A percentile compares a stretch with the other conserved stretches of the same genome.
These are phyloP conservation scores for Blastocladiella britannica DNA, from an alignment of 192 early-diverging fungal species.

Conservation along the genomic window DNA sequence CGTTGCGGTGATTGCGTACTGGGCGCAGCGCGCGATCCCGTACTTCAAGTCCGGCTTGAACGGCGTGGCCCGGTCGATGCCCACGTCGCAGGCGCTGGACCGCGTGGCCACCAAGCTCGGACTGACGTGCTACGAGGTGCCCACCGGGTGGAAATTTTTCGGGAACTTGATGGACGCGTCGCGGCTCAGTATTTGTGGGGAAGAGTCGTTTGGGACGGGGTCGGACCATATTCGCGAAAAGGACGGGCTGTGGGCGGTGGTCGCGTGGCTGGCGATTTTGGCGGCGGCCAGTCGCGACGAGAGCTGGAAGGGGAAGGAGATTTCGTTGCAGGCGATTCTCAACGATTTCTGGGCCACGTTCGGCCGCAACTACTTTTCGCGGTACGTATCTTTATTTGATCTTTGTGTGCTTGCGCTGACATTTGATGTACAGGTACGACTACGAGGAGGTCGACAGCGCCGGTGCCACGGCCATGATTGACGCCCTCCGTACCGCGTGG, in stretches of 20 bases:
- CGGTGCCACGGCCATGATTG: constrained; percentile 57
- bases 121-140: constrained; percentile 63
- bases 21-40: constrained; percentile 66
- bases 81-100: constrained; percentile 81
- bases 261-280: constrained; percentile 93
- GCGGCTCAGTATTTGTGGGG: constrained; percentile 82
- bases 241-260: constrained; percentile 92
- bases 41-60: constrained; percentile 73
- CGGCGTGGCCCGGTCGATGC: constrained; percentile 87
- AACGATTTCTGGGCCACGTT: constrained; percentile 56
- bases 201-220: constrained; percentile 95
- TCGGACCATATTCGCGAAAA: constrained; percentile 98
- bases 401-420: not conserved
- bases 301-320: constrained; percentile 17
- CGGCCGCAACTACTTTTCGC: constrained; percentile 90
- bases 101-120: constrained; percentile 66
- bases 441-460: constrained; percentile 84
- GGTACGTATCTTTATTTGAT: constrained; percentile 12
- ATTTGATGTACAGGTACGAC: constrained; percentile 49
- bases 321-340: constrained; percentile 58
- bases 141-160: constrained; percentile 93
- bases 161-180: constrained; percentile 96
- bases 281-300: constrained; percentile 45
- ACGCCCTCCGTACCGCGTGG: constrained; percentile 38
- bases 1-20: constrained; percentile 85